phyloP scores from a whole-genome alignment of 2,329 filamentous ascomycete species.

The Endocalyx cinctus region DNA sequence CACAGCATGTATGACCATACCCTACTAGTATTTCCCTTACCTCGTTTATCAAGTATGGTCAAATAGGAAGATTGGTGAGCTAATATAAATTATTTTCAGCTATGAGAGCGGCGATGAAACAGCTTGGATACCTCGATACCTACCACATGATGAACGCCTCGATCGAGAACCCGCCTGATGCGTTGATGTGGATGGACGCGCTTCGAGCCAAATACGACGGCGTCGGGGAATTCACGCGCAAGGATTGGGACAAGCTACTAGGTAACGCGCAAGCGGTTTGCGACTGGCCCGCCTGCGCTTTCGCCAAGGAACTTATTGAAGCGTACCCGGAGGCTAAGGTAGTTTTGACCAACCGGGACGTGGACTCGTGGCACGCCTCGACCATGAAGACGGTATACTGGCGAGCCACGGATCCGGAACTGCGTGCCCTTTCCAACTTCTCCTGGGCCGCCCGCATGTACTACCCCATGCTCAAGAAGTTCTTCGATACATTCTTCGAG shows the following conservation, averaged over 20 bases:
- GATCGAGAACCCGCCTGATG: constrained; percentile 64
- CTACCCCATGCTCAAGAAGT: constrained; percentile 65
- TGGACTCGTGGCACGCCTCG: constrained; percentile 58
- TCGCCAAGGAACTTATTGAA: constrained; percentile 65
- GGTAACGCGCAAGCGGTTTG: constrained; percentile 64
- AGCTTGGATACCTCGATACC: constrained; percentile 62
- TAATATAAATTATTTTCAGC: constrained; percentile 39
- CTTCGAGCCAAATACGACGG: constrained; percentile 55
- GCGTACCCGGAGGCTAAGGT: constrained; percentile 71
- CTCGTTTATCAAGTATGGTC: neutral
- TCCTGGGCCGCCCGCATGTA: constrained; percentile 65
- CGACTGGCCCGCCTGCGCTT: constrained; percentile 64
- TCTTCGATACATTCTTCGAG: constrained; percentile 65
- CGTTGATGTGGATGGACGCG: constrained; percentile 66
- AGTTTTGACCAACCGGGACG: constrained; percentile 61
- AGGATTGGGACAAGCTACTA: constrained; percentile 66
- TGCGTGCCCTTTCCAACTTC: constrained; percentile 49
- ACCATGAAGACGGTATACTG: constrained; percentile 65
- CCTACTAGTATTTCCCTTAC: too few species aligned
- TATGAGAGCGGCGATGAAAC: constrained; percentile 60
- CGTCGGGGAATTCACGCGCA: constrained; percentile 57
- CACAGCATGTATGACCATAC: constrained; percentile 56
- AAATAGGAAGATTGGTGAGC: neutral
- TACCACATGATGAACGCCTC: constrained; percentile 72
- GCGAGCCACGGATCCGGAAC: constrained; percentile 61